These are phyloP conservation scores for Guyanaporus albipodus DNA, from an alignment of 768 basidiomycete species.

Conservation along the genomic window DNA sequence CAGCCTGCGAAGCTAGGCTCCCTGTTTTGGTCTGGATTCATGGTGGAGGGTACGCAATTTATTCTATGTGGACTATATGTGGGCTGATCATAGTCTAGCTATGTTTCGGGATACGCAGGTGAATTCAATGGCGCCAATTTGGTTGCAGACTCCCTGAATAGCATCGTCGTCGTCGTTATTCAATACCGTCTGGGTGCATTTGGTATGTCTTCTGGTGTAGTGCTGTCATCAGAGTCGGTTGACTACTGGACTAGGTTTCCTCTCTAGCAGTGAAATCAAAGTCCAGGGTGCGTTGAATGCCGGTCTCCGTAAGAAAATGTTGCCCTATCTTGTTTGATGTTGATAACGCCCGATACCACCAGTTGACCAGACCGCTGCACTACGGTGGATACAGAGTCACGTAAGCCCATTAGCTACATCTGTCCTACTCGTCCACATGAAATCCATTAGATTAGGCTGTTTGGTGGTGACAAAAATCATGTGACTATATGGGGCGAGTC, in stretches of 20 bases:
- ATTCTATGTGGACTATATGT: neutral
- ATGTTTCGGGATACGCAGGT: conserved; percentile 17
- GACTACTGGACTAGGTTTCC: conserved; percentile 26
- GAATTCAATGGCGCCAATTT: conserved; percentile 21
- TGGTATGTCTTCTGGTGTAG: conserved; percentile 14
- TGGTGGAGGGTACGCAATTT: conserved; percentile 31
- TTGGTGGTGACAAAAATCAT: conserved; percentile 30
- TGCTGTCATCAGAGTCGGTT: neutral
- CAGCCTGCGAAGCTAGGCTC: conserved; percentile 4
- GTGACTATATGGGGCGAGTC: conserved; percentile 39
- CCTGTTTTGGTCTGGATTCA: conserved; percentile 38
- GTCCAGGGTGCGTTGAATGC: conserved; percentile 32
- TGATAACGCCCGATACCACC: neutral
- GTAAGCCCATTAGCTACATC: conserved; percentile 10
- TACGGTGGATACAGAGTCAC: conserved; percentile 34
- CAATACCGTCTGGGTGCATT: conserved; percentile 36
- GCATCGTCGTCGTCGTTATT: conserved; percentile 26
- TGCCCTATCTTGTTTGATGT: neutral
- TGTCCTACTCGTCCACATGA: neutral
- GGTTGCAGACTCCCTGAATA: conserved; percentile 21
- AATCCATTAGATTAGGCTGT: conserved; percentile 25
- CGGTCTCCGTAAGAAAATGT: conserved; percentile 28
- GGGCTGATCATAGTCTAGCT: conserved; percentile 14
- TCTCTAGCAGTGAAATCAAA: conserved; percentile 30
- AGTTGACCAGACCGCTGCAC: conserved; percentile 36